A percentile compares a stretch with the other conserved stretches of the same genome.
These are phyloP conservation scores for Lecanoromycetidae sp. DNA, from an alignment of 2,329 filamentous ascomycete species.

Conservation along the genomic window DNA sequence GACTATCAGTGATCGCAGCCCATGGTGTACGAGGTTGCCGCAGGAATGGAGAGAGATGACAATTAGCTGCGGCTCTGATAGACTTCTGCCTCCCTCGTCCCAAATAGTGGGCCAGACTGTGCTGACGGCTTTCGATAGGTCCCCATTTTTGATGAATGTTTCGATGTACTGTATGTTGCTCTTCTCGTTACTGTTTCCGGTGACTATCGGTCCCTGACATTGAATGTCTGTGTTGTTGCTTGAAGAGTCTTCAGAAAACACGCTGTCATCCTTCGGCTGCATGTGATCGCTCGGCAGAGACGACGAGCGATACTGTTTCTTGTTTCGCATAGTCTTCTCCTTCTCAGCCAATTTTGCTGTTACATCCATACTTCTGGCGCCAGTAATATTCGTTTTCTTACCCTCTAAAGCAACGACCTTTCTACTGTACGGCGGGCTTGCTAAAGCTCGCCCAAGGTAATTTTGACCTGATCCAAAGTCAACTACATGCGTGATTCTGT, in stretches of 20 bases:
- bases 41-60: constrained; percentile 94
- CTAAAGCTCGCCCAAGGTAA: constrained; percentile 79
- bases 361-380: constrained; percentile 75
- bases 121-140: constrained; percentile 55
- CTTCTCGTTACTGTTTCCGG: constrained; percentile 21
- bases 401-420: constrained; percentile 87
- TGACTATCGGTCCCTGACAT: not conserved
- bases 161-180: constrained; percentile 68
- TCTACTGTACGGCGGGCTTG: constrained; percentile 71
- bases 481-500: constrained; percentile 66
- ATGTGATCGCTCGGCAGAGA: constrained; percentile 7
- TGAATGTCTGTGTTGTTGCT: too few species aligned
- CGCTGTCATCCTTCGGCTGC: not conserved
- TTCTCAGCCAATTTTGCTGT: constrained; percentile 63
- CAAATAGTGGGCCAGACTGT: too few species aligned
- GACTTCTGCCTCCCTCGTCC: too few species aligned
- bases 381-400: constrained; percentile 70
- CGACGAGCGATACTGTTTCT: constrained; percentile 43
- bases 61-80: constrained; percentile 47
- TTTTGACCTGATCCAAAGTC: constrained; percentile 97
- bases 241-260: not conserved
- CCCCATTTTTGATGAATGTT: constrained; percentile 59
- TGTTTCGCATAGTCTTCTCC: constrained; percentile 64
- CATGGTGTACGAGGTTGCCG: constrained; percentile 93
- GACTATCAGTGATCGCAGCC: constrained; percentile 69